phyloP scores from a whole-genome alignment of 2,329 filamentous ascomycete genomes.

The Calonectria hongkongensis region DNA sequence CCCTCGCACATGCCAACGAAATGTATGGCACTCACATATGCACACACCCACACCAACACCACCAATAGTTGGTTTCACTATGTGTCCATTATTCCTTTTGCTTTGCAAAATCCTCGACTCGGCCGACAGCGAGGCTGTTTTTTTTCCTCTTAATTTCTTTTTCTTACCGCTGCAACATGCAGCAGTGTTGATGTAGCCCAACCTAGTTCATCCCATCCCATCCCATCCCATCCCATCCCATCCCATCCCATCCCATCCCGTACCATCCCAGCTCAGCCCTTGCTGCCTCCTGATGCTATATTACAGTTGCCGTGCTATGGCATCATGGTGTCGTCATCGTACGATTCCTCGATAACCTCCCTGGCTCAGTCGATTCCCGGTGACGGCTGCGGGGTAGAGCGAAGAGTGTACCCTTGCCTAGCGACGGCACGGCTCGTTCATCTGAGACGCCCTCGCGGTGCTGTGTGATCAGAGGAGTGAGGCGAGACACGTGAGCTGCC shows the following conservation, averaged over 20 bases:
- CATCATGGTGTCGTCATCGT: slow-evolving; percentile 9
- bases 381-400: slow-evolving; percentile 8
- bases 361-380: slow-evolving; percentile 4
- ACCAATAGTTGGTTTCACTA: slow-evolving; percentile 1
- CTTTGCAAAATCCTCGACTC: not conserved
- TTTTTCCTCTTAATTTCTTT: no score
- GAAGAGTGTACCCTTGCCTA: not conserved
- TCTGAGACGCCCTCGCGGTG: slow-evolving; percentile 2
- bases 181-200: not conserved
- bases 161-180: not conserved
- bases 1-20: not conserved
- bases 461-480: not conserved
- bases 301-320: not conserved
- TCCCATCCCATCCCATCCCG: no score
- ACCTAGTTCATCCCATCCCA: no score
- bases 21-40: not conserved
- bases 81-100: not conserved
- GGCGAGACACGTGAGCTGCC: not conserved
- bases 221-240: no score
- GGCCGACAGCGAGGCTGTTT: not conserved
- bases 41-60: not conserved
- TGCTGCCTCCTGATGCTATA: not conserved
- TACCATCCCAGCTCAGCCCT: not conserved
- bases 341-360: not conserved
- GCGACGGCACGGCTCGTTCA: slow-evolving; percentile 28